Evolutionary conservation across 192 early-diverging fungal species (phyloP), one percentile per base, ranked within the genome.

Genomic region (Jimgerdemannia flammicorona): DNA sequence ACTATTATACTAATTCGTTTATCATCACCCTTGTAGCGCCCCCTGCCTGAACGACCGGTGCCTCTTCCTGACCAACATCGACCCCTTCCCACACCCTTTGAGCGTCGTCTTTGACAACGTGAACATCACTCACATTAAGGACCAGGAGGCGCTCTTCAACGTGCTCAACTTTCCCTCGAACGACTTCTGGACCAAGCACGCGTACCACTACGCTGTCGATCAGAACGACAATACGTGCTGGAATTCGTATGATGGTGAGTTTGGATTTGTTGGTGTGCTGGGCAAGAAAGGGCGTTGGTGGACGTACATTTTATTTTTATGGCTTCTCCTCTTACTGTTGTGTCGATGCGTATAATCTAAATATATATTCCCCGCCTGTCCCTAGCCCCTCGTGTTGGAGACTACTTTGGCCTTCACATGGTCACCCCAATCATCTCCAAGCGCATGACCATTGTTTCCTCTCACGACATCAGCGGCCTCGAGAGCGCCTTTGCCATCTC

Each of bases 181-280:
- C 11, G 76, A 77, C 3, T 80, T 84, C 39, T 87, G 83, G 82
- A 70, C 76, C 40, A 67, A 80, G 20, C 75, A 79, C 75, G 77
- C 83, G 18, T 89, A 83, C 74, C 77, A 84, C 44, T 77, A 80
- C 19, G 88, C 86, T 19, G 88, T 89, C 2, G 88, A 89, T 69
- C 69, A 74, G 42, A 73, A 86, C 70, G 70, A 73, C 0, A 64
- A 59, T 6, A 87, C 88, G 19, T 87, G 86, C 64, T 89, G 88
- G 88, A 85, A 87, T 54, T 85, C 84, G 29, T 79, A 72, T 59
- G 74, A 14, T 72, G 72, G 83, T 84, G 78, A 68, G 17, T 66
- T 59, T 6, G 6, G 29, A 29, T 29, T 29, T 29, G 29, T 29
- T 29, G 29, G 29, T 29, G 29, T 29, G 29, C 29, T 29, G 29